Evolutionary conservation across 2,329 filamentous ascomycete genomes (phyloP).

Genomic region (Didymella pomorum): DNA sequence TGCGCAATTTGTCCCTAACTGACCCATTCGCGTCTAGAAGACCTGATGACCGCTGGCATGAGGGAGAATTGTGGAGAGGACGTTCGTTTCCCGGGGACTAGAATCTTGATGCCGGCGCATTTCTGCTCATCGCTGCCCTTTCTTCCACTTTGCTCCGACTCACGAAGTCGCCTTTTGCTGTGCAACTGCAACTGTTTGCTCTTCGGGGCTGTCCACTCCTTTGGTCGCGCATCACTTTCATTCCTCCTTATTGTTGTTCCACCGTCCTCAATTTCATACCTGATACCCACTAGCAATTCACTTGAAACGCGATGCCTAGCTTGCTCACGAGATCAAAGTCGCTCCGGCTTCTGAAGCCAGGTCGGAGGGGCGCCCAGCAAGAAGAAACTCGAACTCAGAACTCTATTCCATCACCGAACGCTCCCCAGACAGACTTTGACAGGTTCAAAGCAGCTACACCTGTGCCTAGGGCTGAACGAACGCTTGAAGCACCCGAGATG

Average conservation of each 20-base stretch:
- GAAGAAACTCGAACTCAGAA: slow-evolving; percentile 28
- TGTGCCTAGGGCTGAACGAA: slow-evolving; percentile 35
- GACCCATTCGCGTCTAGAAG: slow-evolving; percentile 32
- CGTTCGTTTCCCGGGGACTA: slow-evolving; percentile 36
- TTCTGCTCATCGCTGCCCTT: slow-evolving; percentile 29
- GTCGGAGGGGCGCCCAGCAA: slow-evolving; percentile 43
- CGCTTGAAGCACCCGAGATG: slow-evolving; percentile 42
- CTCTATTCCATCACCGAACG: slow-evolving; percentile 35
- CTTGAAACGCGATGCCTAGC: slow-evolving; percentile 51
- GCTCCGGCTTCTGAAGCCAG: slow-evolving; percentile 46
- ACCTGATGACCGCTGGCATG: slow-evolving; percentile 42
- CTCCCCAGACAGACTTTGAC: slow-evolving; percentile 38
- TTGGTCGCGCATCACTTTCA: slow-evolving; percentile 31
- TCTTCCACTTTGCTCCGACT: slow-evolving; percentile 31
- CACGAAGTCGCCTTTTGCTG: slow-evolving; percentile 29
- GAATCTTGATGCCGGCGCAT: slow-evolving; percentile 32
- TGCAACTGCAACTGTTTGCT: slow-evolving; percentile 40
- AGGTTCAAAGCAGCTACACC: slow-evolving; percentile 45
- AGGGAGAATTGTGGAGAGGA: slow-evolving; percentile 36
- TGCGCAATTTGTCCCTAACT: slow-evolving; percentile 49
- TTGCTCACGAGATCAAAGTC: slow-evolving; percentile 51
- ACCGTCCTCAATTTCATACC: slow-evolving; percentile 32
- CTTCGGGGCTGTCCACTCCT: slow-evolving; percentile 53
- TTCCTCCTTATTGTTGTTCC: slow-evolving; percentile 31
- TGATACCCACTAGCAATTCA: slow-evolving; percentile 45